Conservation (phyloP, 495 filamentous ascomycete species). For the Neurospora discreta region DNA sequence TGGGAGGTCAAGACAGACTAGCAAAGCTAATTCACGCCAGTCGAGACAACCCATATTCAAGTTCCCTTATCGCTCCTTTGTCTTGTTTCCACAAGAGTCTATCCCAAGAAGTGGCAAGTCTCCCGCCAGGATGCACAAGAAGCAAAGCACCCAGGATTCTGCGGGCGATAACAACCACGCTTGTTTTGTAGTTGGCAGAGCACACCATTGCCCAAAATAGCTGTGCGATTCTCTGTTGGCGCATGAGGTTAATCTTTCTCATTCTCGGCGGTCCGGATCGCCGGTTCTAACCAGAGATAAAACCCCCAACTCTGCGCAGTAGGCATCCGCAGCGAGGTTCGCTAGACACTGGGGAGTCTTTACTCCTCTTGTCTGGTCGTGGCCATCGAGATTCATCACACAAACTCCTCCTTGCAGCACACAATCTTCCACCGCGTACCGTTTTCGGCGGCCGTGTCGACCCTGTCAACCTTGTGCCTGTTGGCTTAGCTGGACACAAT, state of each 20-base stretch:
- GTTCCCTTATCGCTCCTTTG: neutral
- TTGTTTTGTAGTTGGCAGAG: neutral
- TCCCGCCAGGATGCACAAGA: neutral
- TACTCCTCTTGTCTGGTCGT: neutral
- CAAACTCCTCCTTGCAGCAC: neutral
- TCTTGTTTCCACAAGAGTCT: neutral
- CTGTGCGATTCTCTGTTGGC: neutral
- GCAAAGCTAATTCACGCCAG: neutral
- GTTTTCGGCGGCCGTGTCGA: neutral
- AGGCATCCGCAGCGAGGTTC: neutral
- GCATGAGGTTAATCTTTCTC: neutral
- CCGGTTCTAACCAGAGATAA: neutral
- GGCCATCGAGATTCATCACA: neutral
- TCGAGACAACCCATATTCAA: neutral
- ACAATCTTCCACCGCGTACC: neutral
- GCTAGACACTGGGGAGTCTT: neutral
- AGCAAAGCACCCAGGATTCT: neutral
- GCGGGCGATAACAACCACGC: neutral
- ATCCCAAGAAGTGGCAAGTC: neutral
- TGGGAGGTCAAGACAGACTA: neutral
- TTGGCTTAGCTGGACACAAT: neutral
- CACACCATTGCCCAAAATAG: neutral
- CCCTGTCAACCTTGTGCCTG: neutral
- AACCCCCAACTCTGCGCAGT: neutral
- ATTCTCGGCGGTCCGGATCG: neutral